Evolutionary conservation across 2,329 filamentous ascomycete genomes (phyloP), one percentile per base, ranked within the genome.

Genomic region (Fonsecaea pedrosoi): DNA sequence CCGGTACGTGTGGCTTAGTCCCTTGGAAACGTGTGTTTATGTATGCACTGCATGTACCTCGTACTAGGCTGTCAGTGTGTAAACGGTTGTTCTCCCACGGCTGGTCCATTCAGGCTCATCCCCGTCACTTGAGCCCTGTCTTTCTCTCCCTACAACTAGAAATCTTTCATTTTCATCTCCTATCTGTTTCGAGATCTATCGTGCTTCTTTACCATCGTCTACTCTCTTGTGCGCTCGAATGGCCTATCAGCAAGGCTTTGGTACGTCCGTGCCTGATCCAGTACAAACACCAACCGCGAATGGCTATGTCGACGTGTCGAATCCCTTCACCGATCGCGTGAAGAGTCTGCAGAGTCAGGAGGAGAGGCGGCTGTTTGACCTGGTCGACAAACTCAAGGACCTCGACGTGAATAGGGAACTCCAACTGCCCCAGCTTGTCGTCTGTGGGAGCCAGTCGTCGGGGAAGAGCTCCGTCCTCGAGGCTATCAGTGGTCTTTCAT

Each of bases 401-500:
- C 73, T 79, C 85, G 72, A 56, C 64, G 72, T 73, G 2, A 34
- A 64, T 15, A 35, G 54, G 25, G 82, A 84, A 73, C 78, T 85
- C 70, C 82, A 83, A 54, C 79, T 88, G 0, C 86, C 86, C 0
- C 86, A 89, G 72, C 85, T 89, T 38, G 86, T 89, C 54, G 87
- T 89, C 34, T 87, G 87, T 42, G 87, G 87, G 32, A 86, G 89
- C 73, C 86, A 89, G 75, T 88, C 86, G 1, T 84, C 86, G 2
- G 87, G 87, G n/a, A 89, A 89, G 75, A 87, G 84, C 53, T 74
- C 73, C 3, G 85, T 87, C 1, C 81, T 89, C 2, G 86, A 89
- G 72, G 86, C 86, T n/a, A 81, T 90, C 53, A 88, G 86, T 0
- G 85, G 85, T 30, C 86, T 87, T 8, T 83, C 84, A 0, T 89